Evolutionary conservation across 2,329 filamentous ascomycete genomes (phyloP), one percentile per base, ranked within the genome.

Genomic region (Macrophomina phaseolina): DNA sequence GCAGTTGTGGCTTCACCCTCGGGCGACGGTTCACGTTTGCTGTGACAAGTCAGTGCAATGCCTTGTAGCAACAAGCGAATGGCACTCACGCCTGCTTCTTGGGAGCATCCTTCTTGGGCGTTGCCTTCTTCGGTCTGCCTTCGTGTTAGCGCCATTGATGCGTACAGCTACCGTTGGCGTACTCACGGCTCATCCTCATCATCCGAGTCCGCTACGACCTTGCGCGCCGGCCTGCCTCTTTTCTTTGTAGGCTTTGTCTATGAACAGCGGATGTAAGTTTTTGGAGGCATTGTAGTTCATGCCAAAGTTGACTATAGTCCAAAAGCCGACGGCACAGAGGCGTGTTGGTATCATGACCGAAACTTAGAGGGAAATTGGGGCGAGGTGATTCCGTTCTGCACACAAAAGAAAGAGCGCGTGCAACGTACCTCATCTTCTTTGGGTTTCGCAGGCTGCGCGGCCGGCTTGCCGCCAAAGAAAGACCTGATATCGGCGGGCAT

Each of bases 401-500:
- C 40, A 38, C 38, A 38, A n/a, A 42, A 58, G 49, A 38, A 18
- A 58, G 40, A 38, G 36, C 16, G 55, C 14, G 8, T 11, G 42
- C 45, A 71, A 72, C 36, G 72, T 70, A 66, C 48, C 68, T 70
- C 36, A 12, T 38, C 69, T 76, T 74, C 70, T 70, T 75, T 75
- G 70, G 80, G 71, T 73, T 84, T 81, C 85, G 81, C 65, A 30
- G 65, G 42, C 45, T 45, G 28, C 72, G 85, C 83, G 70, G 86
- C 85, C 62, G 88, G 87, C 78, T 93, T 93, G 68, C 91, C 88
- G 65, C 90, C 89, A 82, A 98, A 97, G 81, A 97, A 98, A 73
- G 85, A 93, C 75, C 94, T 87, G 74, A 97, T 98, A 80, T 98
- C 94, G 69, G 85, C 76, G 64, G 93, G 88, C 93, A 97, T 97